Evolutionary conservation across 139 green algal genomes (phyloP).

Genomic region (Chlorella sp.): DNA sequence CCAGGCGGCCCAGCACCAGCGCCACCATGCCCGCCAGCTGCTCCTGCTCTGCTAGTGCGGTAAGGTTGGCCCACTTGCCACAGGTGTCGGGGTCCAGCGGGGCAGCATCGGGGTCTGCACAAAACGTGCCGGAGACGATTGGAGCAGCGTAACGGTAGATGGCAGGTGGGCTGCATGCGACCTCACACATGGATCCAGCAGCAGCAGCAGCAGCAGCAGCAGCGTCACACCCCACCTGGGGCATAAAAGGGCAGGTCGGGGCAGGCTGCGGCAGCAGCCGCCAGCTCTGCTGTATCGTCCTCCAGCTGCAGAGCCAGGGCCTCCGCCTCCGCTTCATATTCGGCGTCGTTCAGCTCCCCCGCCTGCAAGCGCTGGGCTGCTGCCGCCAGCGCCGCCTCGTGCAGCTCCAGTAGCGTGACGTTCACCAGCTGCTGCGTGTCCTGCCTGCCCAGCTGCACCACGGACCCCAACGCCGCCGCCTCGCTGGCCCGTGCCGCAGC

Average conservation of each 20-base stretch:
- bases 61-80: neutral
- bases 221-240: neutral
- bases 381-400: neutral
- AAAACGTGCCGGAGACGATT: neutral
- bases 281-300: neutral
- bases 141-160: too few species aligned
- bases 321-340: neutral
- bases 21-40: neutral
- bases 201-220: neutral
- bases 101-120: too few species aligned
- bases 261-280: neutral
- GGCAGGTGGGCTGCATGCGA: too few species aligned
- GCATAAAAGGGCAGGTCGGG: neutral
- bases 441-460: neutral
- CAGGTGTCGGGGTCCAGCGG: neutral
- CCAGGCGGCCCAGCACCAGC: conserved; percentile 3
- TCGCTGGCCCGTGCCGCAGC: neutral
- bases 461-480: neutral
- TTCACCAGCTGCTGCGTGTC: neutral
- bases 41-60: neutral
- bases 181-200: too few species aligned
- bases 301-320: neutral
- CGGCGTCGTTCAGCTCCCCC: neutral
- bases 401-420: neutral
- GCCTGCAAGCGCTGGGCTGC: neutral